Base-by-base conservation (phyloP, 108 stramenopile genomes). In the Ochromonas danica region DNA sequence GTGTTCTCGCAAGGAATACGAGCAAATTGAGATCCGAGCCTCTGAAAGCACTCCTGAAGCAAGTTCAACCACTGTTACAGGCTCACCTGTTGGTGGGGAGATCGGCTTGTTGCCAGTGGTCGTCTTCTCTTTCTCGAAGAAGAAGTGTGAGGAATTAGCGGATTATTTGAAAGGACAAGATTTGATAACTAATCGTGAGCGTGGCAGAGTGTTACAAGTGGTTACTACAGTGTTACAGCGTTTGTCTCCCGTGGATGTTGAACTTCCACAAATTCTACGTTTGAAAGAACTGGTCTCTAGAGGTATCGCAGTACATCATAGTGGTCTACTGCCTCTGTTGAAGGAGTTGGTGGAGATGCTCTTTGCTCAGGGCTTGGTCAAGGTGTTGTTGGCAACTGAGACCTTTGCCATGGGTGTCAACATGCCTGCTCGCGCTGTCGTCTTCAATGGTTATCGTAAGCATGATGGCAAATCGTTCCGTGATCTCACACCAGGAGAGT, bases 361-460 rank as follows among this genome's bases (percentile, higher is more conserved):
- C 61, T 99, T 99, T 87, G 89, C 91, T 25, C 84, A 92, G 40
- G 91, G 91, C 62, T 82, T 99, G 1, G 92, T 99, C 67, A 97
- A 96, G 79, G 87, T 90, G 63, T 88, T 99, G 27, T 96, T 97
- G 80, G 96, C 97, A 38, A 99, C 98, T 3, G 98, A 99, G 81
- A 97, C 97, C 0, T 97, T 99, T 81, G 98, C 98, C 1, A 97
- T 96, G 92, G 97, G 97, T 63, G 98, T 99, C 1, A 99, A 99
- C 88, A 97, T 99, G 95, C 98, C 98, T n/a, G 96, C 97, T 0
- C 81, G 94, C 35, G 79, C 87, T 1, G 98, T 99, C 0, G 93
- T 97, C 0, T 99, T 97, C 90, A 93, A 94, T 78, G 88, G 89
- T 14, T 89, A 93, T 28, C 90, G 95, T 2, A 99, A 99, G 83